A percentile compares a stretch with the other conserved stretches of the same genome.
These are phyloP conservation scores for Talaromyces atroroseus DNA, from an alignment of 2,329 filamentous ascomycete genomes.

Conservation along the genomic window DNA sequence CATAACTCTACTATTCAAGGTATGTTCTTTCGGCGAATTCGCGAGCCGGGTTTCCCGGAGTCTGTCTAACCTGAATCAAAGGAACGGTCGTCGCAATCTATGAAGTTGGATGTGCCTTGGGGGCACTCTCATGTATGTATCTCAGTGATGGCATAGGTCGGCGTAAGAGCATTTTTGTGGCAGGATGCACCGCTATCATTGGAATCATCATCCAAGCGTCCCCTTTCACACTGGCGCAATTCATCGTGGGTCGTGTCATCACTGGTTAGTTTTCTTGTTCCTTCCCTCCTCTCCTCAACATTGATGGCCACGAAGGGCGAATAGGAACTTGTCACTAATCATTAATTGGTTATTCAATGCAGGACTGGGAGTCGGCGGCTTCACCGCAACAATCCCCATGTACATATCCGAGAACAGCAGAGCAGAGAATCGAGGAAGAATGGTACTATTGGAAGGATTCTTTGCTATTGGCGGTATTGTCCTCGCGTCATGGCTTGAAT, in stretches of 20 bases:
- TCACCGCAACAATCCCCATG: slow-evolving; percentile 24
- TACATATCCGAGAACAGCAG: slow-evolving; percentile 11
- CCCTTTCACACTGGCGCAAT: slow-evolving; percentile 36
- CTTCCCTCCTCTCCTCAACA: neutral
- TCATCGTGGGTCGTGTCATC: slow-evolving; percentile 44
- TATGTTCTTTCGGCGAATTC: slow-evolving; percentile 8
- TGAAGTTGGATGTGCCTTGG: slow-evolving; percentile 28
- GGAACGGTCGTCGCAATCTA: slow-evolving; percentile 23
- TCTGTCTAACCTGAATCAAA: neutral
- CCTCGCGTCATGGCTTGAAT: slow-evolving; percentile 12
- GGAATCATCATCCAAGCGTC: slow-evolving; percentile 42
- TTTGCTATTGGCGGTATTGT: slow-evolving; percentile 23
- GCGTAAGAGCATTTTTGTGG: slow-evolving; percentile 35
- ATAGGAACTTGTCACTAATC: neutral
- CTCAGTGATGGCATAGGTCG: slow-evolving; percentile 44
- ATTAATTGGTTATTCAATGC: slow-evolving; percentile 6
- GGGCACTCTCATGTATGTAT: slow-evolving; percentile 35
- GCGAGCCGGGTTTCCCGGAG: neutral
- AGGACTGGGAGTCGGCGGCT: slow-evolving; percentile 22
- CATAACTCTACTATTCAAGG: slow-evolving; percentile 30
- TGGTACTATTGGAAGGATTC: slow-evolving; percentile 24
- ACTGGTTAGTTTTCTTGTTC: slow-evolving; percentile 26
- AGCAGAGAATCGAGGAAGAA: slow-evolving; percentile 7
- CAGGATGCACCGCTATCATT: slow-evolving; percentile 37
- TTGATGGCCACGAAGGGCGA: neutral